Percentiles rank a stretch among this genome's conserved stretches.
phyloP scores from a whole-genome alignment of 2,329 filamentous ascomycete genomes.

The Pseudogymnoascus sp. region DNA sequence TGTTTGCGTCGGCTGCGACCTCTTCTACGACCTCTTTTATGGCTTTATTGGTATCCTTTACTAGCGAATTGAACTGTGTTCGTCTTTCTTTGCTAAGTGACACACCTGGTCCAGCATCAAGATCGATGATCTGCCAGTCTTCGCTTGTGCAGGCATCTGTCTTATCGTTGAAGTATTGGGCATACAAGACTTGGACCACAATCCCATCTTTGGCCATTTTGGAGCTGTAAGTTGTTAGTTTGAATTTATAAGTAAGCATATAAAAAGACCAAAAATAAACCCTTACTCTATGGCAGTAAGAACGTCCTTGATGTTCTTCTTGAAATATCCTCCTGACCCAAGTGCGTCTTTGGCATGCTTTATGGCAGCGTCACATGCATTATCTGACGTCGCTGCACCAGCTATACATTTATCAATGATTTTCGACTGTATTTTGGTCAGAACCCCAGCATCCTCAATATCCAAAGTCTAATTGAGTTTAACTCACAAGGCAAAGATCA shows the following conservation, averaged over 20 bases:
- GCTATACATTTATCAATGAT: slow-evolving; percentile 22
- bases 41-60: slow-evolving; percentile 22
- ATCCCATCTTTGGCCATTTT: slow-evolving; percentile 27
- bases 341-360: slow-evolving; percentile 23
- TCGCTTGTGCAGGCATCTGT: slow-evolving; percentile 20
- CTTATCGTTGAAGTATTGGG: slow-evolving; percentile 28
- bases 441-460: neutral
- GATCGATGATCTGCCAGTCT: slow-evolving; percentile 10
- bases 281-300: slow-evolving; percentile 17
- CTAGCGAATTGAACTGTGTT: slow-evolving; percentile 25
- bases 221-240: slow-evolving; percentile 11
- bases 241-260: neutral
- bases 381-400: slow-evolving; percentile 13
- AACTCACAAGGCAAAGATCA: slow-evolving; percentile 29
- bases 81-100: slow-evolving; percentile 23
- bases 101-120: slow-evolving; percentile 11
- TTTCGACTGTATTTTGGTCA: slow-evolving; percentile 1
- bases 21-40: slow-evolving; percentile 23
- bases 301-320: slow-evolving; percentile 23
- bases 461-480: neutral
- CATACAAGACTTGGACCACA: slow-evolving; percentile 27
- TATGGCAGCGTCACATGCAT: slow-evolving; percentile 13
- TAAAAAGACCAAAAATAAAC: neutral
- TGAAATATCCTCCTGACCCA: slow-evolving; percentile 20
- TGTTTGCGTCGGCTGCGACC: slow-evolving; percentile 20